These are phyloP conservation scores for Glycine soja DNA, from an alignment of 306 rosid genomes.

Conservation along the genomic window DNA sequence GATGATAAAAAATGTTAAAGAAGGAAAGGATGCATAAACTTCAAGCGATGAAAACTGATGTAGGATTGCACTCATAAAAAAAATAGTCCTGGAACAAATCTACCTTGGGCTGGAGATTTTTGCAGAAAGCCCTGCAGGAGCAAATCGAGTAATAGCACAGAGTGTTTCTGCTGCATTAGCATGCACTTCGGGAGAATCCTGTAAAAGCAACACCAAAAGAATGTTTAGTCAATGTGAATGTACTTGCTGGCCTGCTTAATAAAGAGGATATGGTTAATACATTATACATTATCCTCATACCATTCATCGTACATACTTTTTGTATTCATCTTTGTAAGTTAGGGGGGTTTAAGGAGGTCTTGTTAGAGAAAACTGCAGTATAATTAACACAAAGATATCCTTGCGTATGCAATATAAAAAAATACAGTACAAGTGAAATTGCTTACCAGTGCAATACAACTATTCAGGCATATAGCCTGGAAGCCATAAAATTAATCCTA, in stretches of 20 bases:
- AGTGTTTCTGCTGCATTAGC: slow-evolving; percentile 96
- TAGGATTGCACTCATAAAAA: slow-evolving; percentile 6
- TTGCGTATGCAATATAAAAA: background rate
- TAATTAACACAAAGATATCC: slow-evolving; percentile 3
- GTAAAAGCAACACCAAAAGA: slow-evolving; percentile 49
- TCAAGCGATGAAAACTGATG: slow-evolving; percentile 5
- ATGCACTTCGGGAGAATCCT: slow-evolving; percentile 98
- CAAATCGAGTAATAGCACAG: slow-evolving; percentile 91
- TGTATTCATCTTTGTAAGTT: background rate
- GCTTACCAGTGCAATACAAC: slow-evolving; percentile 2
- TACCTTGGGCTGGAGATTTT: slow-evolving; percentile 93
- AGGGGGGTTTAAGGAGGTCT: background rate
- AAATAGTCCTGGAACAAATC: background rate
- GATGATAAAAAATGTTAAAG: slow-evolving; percentile 36
- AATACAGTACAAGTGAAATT: background rate
- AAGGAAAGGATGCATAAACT: slow-evolving; percentile 22
- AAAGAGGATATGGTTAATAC: background rate
- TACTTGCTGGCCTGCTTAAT: slow-evolving; percentile 29
- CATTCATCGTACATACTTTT: slow-evolving; percentile 1
- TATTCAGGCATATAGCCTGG: slow-evolving; percentile 3
- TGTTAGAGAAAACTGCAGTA: background rate
- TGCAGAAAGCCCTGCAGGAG: slow-evolving; percentile 88
- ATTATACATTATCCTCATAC: background rate
- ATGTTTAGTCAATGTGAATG: slow-evolving; percentile 33
- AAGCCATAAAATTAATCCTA: slow-evolving; percentile 6